These are phyloP conservation scores for Solanum piurae DNA, from an alignment of 257 asterid species.

Conservation along the genomic window DNA sequence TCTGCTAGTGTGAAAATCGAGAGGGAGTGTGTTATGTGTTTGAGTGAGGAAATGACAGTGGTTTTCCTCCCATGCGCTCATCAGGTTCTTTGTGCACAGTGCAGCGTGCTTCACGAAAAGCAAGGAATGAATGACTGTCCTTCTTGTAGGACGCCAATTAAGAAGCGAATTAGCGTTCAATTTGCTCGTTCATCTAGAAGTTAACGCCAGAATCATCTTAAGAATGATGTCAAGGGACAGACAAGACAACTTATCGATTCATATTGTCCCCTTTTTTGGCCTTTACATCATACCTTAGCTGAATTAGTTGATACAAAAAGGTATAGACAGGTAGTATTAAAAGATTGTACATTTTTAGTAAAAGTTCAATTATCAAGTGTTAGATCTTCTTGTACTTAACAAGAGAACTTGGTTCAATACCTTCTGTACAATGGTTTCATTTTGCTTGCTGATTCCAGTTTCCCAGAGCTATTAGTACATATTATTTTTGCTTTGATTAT, in stretches of 20 bases:
- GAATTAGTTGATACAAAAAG: neutral
- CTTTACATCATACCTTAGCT: neutral
- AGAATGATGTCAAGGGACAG: neutral
- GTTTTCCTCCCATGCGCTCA: slow-evolving; percentile 60
- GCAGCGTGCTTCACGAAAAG: slow-evolving; percentile 33
- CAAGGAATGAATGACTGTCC: slow-evolving; percentile 64
- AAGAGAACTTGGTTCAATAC: neutral
- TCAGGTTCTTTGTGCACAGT: slow-evolving; percentile 40
- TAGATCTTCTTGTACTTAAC: neutral
- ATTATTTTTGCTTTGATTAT: neutral
- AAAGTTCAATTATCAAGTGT: neutral
- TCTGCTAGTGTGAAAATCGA: slow-evolving; percentile 23
- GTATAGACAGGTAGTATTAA: neutral
- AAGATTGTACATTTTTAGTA: neutral
- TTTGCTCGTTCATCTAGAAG: slow-evolving; percentile 8
- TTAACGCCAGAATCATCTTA: neutral
- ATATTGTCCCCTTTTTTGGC: neutral
- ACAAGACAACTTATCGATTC: neutral
- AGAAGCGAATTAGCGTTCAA: slow-evolving; percentile 31
- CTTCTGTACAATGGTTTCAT: neutral
- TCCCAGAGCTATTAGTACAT: neutral
- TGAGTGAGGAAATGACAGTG: slow-evolving; percentile 57
- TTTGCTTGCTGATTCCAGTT: neutral
- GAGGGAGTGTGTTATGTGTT: slow-evolving; percentile 60
- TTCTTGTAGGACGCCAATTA: slow-evolving; percentile 58